phyloP scores from a whole-genome alignment of 176 grass and related monocot species.

The Triticum dicoccoides region DNA sequence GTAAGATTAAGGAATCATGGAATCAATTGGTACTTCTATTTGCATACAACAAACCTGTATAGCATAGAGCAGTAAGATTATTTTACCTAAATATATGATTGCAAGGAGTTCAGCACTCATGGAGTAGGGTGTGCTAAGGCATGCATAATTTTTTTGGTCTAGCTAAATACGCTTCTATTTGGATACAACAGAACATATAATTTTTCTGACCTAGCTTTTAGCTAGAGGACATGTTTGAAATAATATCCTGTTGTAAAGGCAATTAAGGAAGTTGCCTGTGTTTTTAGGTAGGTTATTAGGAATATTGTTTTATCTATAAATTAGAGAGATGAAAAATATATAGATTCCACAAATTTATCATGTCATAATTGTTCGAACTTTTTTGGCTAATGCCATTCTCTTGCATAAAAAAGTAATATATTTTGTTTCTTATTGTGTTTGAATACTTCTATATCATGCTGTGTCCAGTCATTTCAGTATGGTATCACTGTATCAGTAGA shows the following conservation, averaged over 20 bases:
- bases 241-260: too few relatives aligned
- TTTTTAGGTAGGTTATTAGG: not conserved
- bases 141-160: slow-evolving; percentile 23
- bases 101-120: slow-evolving; percentile 11
- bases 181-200: too few relatives aligned
- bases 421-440: not conserved
- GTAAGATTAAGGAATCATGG: not conserved
- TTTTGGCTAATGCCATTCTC: not conserved
- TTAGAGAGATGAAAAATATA: not conserved
- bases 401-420: not conserved
- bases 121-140: slow-evolving; percentile 37
- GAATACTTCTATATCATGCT: not conserved
- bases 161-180: not conserved
- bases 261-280: not conserved
- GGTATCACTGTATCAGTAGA: not conserved
- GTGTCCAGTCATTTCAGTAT: not conserved
- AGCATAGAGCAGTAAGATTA: not conserved
- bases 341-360: not conserved
- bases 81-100: not conserved
- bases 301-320: not conserved
- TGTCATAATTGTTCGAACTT: not conserved
- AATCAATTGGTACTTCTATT: not conserved
- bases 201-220: too few relatives aligned
- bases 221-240: too few relatives aligned
- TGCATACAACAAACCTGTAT: not conserved